Evolutionary conservation across 345 rosid genomes (phyloP).

Genomic region (Diplotaxis tenuifolia): DNA sequence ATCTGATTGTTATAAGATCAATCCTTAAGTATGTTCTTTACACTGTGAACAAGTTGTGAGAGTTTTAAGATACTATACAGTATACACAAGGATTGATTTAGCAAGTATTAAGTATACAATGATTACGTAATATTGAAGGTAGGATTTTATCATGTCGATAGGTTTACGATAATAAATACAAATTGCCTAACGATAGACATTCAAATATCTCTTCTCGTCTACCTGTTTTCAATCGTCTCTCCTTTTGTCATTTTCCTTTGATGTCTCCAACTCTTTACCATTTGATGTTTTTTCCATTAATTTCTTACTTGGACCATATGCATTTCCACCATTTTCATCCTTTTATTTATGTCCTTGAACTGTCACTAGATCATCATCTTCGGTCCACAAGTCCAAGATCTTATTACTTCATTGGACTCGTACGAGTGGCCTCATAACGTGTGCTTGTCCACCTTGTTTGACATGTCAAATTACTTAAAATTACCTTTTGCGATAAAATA

Average conservation of each 20-base stretch:
- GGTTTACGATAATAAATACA: background rate
- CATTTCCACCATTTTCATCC: background rate
- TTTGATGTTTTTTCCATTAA: slow-evolving; percentile 13
- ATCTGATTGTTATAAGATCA: background rate
- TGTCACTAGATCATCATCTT: slow-evolving; percentile 16
- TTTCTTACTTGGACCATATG: slow-evolving; percentile 8
- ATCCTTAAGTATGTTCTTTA: background rate
- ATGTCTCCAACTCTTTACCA: slow-evolving; percentile 22
- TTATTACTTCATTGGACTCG: slow-evolving; percentile 5
- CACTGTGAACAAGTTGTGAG: background rate
- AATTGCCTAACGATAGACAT: background rate
- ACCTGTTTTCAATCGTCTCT: background rate
- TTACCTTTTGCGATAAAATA: no score
- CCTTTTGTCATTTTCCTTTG: slow-evolving; percentile 15
- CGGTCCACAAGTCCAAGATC: slow-evolving; percentile 15
- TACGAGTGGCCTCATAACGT: slow-evolving; percentile 14
- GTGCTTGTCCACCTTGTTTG: background rate
- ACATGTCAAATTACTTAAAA: no score
- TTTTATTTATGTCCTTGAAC: background rate
- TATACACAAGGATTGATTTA: background rate
- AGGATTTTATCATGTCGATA: background rate
- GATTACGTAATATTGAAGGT: background rate
- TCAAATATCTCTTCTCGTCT: background rate
- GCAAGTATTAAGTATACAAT: background rate
- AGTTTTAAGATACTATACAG: background rate